Percentiles rank a stretch among this genome's conserved stretches.
These are phyloP conservation scores for Populus tomentosa DNA, from an alignment of 441 rosid species.

Conservation along the genomic window DNA sequence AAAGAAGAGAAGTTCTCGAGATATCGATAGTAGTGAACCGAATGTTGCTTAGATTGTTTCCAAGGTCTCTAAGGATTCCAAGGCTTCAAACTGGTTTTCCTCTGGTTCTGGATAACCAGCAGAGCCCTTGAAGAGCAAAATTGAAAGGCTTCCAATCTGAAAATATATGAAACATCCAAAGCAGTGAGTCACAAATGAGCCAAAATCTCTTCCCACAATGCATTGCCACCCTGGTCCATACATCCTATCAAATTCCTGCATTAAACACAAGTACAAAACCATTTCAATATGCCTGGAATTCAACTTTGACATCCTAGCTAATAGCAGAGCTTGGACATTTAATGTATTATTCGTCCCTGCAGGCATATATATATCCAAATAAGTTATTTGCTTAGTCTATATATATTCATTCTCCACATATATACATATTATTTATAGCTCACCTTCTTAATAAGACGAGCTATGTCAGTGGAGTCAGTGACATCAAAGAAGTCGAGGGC, in stretches of 20 bases:
- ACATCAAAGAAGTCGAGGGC: conserved; percentile 79
- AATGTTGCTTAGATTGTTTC: conserved; percentile 2
- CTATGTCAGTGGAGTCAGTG: conserved; percentile 64
- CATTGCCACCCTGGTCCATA: conserved; percentile 63
- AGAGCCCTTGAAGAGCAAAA: conserved; percentile 58
- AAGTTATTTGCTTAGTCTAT: too few species aligned
- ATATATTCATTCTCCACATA: too few species aligned
- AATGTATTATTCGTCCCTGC: too few species aligned
- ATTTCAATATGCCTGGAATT: not conserved
- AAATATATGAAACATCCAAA: conserved; percentile 53
- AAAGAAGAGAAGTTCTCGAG: too few species aligned
- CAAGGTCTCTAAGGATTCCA: conserved; percentile 10
- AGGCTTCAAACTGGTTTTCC: conserved; percentile 17
- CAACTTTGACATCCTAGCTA: not conserved
- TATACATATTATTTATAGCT: not conserved
- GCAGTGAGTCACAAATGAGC: conserved; percentile 62
- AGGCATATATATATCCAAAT: too few species aligned
- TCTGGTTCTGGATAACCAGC: conserved; percentile 21
- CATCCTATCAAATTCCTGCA: conserved; percentile 51
- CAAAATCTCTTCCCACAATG: conserved; percentile 63
- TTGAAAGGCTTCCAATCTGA: conserved; percentile 47
- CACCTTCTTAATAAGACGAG: conserved; percentile 73
- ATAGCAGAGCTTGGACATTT: too few species aligned
- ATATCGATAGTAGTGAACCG: too few species aligned
- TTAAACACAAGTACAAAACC: not conserved